Conservation (phyloP, 495 filamentous ascomycete genomes). For the Penicillium pancosmium region DNA sequence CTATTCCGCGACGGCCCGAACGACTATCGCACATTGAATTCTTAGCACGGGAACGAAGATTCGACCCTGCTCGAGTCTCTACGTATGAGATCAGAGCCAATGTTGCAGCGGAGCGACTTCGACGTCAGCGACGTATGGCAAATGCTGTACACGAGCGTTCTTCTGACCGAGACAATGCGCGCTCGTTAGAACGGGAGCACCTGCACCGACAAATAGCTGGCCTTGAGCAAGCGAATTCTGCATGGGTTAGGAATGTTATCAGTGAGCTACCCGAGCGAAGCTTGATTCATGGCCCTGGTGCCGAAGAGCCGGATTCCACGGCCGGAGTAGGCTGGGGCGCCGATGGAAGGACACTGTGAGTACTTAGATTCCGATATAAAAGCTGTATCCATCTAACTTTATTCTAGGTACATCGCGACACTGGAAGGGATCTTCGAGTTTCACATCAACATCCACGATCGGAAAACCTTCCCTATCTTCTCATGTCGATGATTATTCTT, state of each 20-base stretch:
- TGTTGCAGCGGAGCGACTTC: slow-evolving; percentile 44
- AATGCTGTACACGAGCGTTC: slow-evolving; percentile 42
- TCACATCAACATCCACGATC: slow-evolving; percentile 63
- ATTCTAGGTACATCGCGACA: slow-evolving; percentile 67
- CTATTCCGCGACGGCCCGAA: slow-evolving; percentile 35
- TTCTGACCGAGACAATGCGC: slow-evolving; percentile 33
- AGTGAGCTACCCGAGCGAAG: slow-evolving; percentile 46
- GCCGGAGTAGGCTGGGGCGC: slow-evolving; percentile 72
- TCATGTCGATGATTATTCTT: slow-evolving; percentile 51
- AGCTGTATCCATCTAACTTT: slow-evolving; percentile 8
- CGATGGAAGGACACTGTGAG: slow-evolving; percentile 72
- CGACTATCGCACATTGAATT: slow-evolving; percentile 17
- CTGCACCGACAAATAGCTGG: slow-evolving; percentile 38
- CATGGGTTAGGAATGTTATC: slow-evolving; percentile 46
- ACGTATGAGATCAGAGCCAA: slow-evolving; percentile 43
- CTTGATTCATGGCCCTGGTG: slow-evolving; percentile 33
- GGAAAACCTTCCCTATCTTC: slow-evolving; percentile 66
- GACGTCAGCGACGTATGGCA: slow-evolving; percentile 43
- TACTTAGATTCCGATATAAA: slow-evolving; percentile 12
- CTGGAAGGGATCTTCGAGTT: slow-evolving; percentile 76
- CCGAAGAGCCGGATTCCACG: slow-evolving; percentile 51
- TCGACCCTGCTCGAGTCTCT: slow-evolving; percentile 34
- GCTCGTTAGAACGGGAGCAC: slow-evolving; percentile 30
- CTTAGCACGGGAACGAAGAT: slow-evolving; percentile 24
- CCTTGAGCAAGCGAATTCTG: slow-evolving; percentile 41